Conservation (phyloP, 2,329 filamentous ascomycete species). For the Epichloe festucae region DNA sequence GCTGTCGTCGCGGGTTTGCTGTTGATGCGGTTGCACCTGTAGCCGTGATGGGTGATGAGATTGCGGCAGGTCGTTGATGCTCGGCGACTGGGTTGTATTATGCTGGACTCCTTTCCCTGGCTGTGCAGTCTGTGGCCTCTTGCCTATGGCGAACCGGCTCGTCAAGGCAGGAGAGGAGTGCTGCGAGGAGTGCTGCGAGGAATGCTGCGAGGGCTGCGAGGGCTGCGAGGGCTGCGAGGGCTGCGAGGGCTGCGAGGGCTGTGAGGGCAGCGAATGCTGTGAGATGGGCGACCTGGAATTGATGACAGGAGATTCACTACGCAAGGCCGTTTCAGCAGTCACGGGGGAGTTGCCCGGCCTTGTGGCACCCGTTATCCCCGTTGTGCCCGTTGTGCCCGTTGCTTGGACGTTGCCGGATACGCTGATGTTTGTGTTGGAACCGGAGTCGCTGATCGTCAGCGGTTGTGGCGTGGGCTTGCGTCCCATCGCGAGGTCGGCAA, state of each 20-base stretch:
- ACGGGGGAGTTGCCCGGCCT: neutral
- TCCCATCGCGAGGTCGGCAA: slow-evolving; percentile 28
- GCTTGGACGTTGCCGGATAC: slow-evolving; percentile 5
- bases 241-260: neutral
- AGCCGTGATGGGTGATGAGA: neutral
- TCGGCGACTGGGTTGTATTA: slow-evolving; percentile 3
- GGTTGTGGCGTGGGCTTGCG: slow-evolving; percentile 47
- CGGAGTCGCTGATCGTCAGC: slow-evolving; percentile 36
- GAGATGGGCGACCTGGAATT: slow-evolving; percentile 27
- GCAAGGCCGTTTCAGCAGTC: slow-evolving; percentile 4
- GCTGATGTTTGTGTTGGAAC: slow-evolving; percentile 18
- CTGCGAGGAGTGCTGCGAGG: neutral
- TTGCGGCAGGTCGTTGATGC: slow-evolving; percentile 11
- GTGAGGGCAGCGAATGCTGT: neutral
- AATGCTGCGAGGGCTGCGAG: slow-evolving; percentile 13
- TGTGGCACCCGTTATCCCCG: neutral
- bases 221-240: neutral
- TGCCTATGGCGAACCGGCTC: slow-evolving; percentile 24
- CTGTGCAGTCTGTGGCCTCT: slow-evolving; percentile 11
- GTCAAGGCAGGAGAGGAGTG: slow-evolving; percentile 29
- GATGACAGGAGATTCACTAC: neutral
- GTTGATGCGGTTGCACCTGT: slow-evolving; percentile 12
- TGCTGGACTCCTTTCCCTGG: slow-evolving; percentile 10
- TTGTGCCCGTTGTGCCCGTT: neutral
- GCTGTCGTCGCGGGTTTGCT: slow-evolving; percentile 12